Percentiles rank a stretch among this genome's conserved stretches.
phyloP scores from a whole-genome alignment of 306 rosid species.

The Lathyrus oleraceus region DNA sequence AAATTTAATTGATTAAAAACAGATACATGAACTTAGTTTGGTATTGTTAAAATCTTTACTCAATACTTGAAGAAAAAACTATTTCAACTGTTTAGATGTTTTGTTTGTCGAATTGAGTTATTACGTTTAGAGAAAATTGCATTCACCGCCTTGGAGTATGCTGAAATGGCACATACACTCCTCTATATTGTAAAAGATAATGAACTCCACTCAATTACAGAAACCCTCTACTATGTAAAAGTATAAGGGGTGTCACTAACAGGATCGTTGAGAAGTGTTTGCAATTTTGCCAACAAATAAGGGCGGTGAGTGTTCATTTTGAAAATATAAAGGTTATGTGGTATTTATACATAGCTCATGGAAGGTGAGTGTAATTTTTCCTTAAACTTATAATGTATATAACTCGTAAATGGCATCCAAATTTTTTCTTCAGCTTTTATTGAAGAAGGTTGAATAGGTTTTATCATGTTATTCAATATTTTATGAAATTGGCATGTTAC shows the following conservation, averaged over 20 bases:
- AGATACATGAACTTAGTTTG: conserved; percentile 2
- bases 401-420: conserved; percentile 1
- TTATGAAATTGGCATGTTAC: conserved; percentile 18
- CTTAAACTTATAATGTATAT: conserved; percentile 12
- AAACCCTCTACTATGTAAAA: not conserved
- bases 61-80: not conserved
- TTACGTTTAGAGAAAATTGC: not conserved
- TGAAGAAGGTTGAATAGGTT: conserved; percentile 9
- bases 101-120: not conserved
- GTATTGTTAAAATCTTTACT: conserved; percentile 3
- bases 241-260: not conserved
- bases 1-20: not conserved
- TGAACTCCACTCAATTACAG: not conserved
- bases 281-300: not conserved
- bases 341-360: not conserved
- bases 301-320: not conserved
- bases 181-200: not conserved
- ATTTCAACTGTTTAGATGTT: conserved; percentile 1
- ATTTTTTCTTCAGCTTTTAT: not conserved
- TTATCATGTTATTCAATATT: conserved; percentile 9
- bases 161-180: not conserved
- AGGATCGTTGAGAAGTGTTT: not conserved
- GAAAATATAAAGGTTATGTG: not conserved
- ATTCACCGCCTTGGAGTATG: not conserved
- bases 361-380: not conserved